Base-by-base conservation (phyloP, 108 stramenopile genomes). In the Conticribra weissflogii region DNA sequence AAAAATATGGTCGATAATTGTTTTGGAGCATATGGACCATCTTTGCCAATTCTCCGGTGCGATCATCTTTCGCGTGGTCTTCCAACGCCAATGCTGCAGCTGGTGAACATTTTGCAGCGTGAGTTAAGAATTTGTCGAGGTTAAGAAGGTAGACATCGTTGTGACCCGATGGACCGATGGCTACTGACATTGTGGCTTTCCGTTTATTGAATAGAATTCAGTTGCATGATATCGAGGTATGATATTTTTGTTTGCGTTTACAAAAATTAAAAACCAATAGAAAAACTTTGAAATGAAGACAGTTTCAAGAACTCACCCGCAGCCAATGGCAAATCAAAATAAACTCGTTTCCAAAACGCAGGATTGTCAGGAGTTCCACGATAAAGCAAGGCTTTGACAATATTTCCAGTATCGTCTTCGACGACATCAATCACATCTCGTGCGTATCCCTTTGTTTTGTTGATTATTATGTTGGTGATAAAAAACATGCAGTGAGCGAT, bases 351-450 rank as follows among this genome's bases (percentile, higher is more conserved):
- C 85, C 88, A 95, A 79, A 95, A 89, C 3, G 90, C 90, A 9
- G 94, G 94, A 83, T 88, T 91, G 23, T 90, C 88, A 0, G 85
- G 85, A 21, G 94, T 95, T 0, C 94, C 90, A 17, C 94, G 81
- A 65, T 95, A 92, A 56, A 92, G 63, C 60, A 95, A 59, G 15
- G 88, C 89, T 54, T 90, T 66, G 51, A 85, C 67, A 4, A 74
- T 76, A 22, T 85, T 67, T 15, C 82, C 83, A 3, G 78, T 86
- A 28, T 81, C 78, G 58, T 90, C 88, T 76, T 90, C 91, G 3
- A 92, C 65, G 1, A 95, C 94, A 31, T 85, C 80, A 54, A 91
- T 88, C 12, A 90, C 66, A 54, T 95, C 94, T 55, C 94, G 63
- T 29, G 88, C 88, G 66, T 95, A 92, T 9, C 86, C 85, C 73